Conservation (phyloP, 2,329 filamentous ascomycete genomes). For the Hypoxylon sp. region DNA sequence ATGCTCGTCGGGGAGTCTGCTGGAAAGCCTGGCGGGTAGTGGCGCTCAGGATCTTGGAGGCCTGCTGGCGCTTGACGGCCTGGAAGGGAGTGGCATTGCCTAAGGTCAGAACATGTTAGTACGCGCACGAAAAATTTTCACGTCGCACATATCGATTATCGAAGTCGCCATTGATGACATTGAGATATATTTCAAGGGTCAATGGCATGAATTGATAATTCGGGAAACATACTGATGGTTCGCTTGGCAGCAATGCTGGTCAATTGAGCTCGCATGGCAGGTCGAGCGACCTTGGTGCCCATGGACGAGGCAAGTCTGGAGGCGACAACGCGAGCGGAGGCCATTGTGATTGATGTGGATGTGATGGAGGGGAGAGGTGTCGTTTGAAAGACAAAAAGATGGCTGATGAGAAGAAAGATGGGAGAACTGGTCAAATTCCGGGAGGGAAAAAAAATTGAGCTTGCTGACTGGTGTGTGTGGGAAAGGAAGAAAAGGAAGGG, state of each 20-base stretch:
- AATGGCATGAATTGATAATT: conserved; percentile 33
- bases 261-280: conserved; percentile 76
- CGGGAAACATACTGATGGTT: conserved; percentile 77
- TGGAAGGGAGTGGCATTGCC: conserved; percentile 75
- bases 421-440: conserved; percentile 44
- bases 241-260: conserved; percentile 77
- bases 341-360: conserved; percentile 77
- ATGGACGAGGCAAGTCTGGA: conserved; percentile 83
- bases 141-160: conserved; percentile 12
- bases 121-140: conserved; percentile 28
- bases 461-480: conserved; percentile 52
- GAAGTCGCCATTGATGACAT: conserved; percentile 41
- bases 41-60: conserved; percentile 75
- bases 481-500: conserved; percentile 52
- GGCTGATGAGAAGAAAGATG: conserved; percentile 47
- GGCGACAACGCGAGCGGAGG: conserved; percentile 81
- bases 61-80: conserved; percentile 82
- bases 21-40: conserved; percentile 76
- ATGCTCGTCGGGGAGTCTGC: conserved; percentile 76
- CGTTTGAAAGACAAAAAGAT: conserved; percentile 55
- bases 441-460: conserved; percentile 49
- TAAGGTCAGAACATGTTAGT: conserved; percentile 54
- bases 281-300: conserved; percentile 83
- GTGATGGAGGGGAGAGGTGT: conserved; percentile 61
- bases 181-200: conserved; percentile 1